A percentile compares a stretch with the other conserved stretches of the same genome.
Evolutionary conservation across 225 moss, liverwort and hornwort genomes (phyloP).

Genomic region (Polytrichum commune): DNA sequence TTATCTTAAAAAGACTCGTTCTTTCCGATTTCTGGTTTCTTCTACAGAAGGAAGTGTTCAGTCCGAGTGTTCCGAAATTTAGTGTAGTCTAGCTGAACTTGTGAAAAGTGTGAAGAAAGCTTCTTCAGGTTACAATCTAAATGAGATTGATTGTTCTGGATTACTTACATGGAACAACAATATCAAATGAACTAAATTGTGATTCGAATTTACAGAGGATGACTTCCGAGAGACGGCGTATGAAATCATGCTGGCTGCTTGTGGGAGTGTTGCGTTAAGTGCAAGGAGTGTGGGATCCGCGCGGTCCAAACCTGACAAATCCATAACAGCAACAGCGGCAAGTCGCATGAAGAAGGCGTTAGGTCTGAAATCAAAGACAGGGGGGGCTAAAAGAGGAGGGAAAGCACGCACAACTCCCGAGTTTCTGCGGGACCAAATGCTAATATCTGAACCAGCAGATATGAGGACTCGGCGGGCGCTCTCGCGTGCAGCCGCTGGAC

Average conservation of each 20-base stretch:
- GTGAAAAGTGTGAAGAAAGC: no score
- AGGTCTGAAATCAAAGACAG: conserved; percentile 33
- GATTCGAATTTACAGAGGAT: conserved; percentile 41
- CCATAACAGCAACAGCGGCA: conserved; percentile 48
- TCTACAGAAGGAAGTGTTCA: no score
- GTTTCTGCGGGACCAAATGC: conserved; percentile 59
- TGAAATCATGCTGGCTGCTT: conserved; percentile 71
- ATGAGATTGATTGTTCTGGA: no score
- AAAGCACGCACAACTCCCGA: conserved; percentile 50
- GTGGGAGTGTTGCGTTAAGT: conserved; percentile 70
- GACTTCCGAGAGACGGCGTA: conserved; percentile 78
- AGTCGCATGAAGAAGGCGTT: conserved; percentile 58
- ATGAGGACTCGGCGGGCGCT: conserved; percentile 54
- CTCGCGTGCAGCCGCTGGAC: conserved; percentile 56
- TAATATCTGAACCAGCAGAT: conserved; percentile 44
- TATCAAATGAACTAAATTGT: not conserved
- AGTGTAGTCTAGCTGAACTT: no score
- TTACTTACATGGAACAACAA: no score
- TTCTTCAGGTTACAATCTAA: no score
- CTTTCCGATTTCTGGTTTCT: not conserved
- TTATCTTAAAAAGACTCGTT: not conserved
- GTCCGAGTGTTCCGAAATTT: no score
- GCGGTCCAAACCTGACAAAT: conserved; percentile 44
- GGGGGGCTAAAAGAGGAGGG: conserved; percentile 21
- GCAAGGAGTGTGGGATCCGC: conserved; percentile 63